Percentiles rank a stretch among this genome's conserved stretches.
phyloP scores from a whole-genome alignment of 2,329 filamentous ascomycete species.

The Sporothrix brunneoviolacea region DNA sequence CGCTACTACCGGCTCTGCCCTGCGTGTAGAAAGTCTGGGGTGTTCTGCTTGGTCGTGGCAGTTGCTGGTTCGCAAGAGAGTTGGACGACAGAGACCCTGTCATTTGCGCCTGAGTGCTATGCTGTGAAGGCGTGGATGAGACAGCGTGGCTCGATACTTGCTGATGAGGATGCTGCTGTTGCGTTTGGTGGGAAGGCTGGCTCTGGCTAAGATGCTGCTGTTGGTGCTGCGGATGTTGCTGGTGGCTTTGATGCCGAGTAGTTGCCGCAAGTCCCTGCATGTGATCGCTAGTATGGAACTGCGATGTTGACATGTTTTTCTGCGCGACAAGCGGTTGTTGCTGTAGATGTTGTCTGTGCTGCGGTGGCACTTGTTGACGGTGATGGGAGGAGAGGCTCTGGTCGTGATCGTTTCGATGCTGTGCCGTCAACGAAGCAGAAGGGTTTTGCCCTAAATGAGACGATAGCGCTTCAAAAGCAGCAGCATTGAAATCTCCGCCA shows the following conservation, averaged over 20 bases:
- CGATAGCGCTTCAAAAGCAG: slow-evolving; percentile 15
- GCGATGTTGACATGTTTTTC: slow-evolving; percentile 15
- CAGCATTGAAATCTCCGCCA: slow-evolving; percentile 8
- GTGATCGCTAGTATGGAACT: slow-evolving; percentile 13
- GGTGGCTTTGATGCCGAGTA: not conserved
- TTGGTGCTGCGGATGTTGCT: slow-evolving; percentile 8
- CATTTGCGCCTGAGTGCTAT: slow-evolving; percentile 18
- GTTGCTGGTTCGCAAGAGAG: slow-evolving; percentile 20
- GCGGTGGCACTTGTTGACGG: slow-evolving; percentile 2
- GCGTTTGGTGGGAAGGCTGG: slow-evolving; percentile 17
- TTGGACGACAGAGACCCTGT: slow-evolving; percentile 9
- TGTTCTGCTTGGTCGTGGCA: slow-evolving; percentile 14
- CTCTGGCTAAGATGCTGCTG: slow-evolving; percentile 8
- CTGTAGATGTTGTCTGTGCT: slow-evolving; percentile 8
- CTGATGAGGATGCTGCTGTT: slow-evolving; percentile 12
- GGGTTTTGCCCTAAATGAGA: slow-evolving; percentile 15
- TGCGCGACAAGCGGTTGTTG: slow-evolving; percentile 15
- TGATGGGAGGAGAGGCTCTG: slow-evolving; percentile 14
- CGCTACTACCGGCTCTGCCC: not conserved
- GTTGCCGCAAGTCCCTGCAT: slow-evolving; percentile 10
- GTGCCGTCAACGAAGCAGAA: slow-evolving; percentile 14
- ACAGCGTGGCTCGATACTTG: slow-evolving; percentile 17
- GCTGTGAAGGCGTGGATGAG: slow-evolving; percentile 19
- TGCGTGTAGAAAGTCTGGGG: slow-evolving; percentile 13
- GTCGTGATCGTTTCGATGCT: slow-evolving; percentile 17